Evolutionary conservation across 805 yeast species (phyloP), one percentile per base, ranked within the genome.

Genomic region (Maudiozyma serrabonitensis): DNA sequence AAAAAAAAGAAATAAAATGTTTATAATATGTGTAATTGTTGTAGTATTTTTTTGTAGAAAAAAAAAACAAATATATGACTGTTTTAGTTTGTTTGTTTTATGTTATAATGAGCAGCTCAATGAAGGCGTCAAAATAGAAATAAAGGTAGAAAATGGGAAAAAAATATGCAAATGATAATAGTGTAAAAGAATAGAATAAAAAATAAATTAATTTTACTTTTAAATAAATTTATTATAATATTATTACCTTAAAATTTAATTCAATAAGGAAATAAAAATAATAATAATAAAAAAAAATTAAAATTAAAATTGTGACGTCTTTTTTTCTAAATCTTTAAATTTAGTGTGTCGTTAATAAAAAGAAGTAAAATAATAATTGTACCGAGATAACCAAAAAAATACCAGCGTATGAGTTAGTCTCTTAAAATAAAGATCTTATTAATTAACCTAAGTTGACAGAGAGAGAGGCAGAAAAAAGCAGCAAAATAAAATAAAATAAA

Each of bases 101-200:
- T 18, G 23, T 45, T 41, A 50, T 46, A 55, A 54, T 56, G 64
- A 60, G 56, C 60, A 46, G 62, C 62, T 51, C 64, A 60, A 55
- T 55, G 13, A 60, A 60, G 64, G 62, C 62, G 62, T 60, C 64
- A 59, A 58, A 58, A 51, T 48, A 46, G 16, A 35, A 15, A 16
- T n/a, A n/a, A 4, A 35, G 15, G 15, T 28, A 9, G 32, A n/a
- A 35, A 35, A 21, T 21, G 23, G 4, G 6, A 35, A 16, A 16
- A 35, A 16, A n/a, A 16, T 35, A 35, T 35, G 38, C 38, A 35
- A 35, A 35, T n/a, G 16, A 35, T 35, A 15, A 35, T 15, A 15
- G 16, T 1, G 15, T 7, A 35, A 35, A 35, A n/a, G 18, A 35
- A 28, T 28, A 28, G 32, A 28, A 28, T 28, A 11, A 11, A 28